These are phyloP conservation scores for Colletotrichum endophyticum DNA, from an alignment of 2,329 filamentous ascomycete genomes.

Conservation along the genomic window DNA sequence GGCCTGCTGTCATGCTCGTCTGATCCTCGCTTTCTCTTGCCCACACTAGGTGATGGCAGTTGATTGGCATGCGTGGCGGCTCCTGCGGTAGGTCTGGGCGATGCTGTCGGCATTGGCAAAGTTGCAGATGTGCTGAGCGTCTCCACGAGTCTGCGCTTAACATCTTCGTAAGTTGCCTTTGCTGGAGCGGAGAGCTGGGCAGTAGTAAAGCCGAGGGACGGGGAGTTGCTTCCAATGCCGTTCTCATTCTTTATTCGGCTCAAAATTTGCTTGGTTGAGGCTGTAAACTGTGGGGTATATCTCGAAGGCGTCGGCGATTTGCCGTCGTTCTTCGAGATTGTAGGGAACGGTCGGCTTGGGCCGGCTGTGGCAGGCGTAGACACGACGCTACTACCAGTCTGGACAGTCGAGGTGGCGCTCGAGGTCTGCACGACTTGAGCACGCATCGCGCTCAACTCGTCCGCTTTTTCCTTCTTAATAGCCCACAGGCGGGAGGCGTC, in stretches of 20 bases:
- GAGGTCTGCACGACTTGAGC: not conserved
- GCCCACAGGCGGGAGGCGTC: not conserved
- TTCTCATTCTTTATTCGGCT: constrained; percentile 25
- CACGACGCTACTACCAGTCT: not conserved
- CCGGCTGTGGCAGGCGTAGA: not conserved
- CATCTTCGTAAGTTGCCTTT: constrained; percentile 7
- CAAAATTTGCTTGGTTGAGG: constrained; percentile 29
- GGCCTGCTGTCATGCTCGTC: not conserved
- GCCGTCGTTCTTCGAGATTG: not conserved
- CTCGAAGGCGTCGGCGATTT: not conserved
- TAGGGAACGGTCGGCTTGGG: not conserved
- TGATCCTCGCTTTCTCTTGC: constrained; percentile 6
- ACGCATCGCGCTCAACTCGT: not conserved
- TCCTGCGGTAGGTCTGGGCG: not conserved
- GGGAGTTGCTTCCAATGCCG: not conserved
- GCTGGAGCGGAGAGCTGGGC: not conserved
- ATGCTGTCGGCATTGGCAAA: not conserved
- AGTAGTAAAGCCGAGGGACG: not conserved
- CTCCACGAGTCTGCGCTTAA: constrained; percentile 11
- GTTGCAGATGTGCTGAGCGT: constrained; percentile 9
- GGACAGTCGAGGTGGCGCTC: not conserved
- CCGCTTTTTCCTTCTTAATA: not conserved
- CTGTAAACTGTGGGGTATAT: constrained; percentile 35
- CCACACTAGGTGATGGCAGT: not conserved
- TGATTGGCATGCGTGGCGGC: not conserved